Evolutionary conservation across 768 basidiomycete species (phyloP).

Genomic region (Lactifluus piperatus): DNA sequence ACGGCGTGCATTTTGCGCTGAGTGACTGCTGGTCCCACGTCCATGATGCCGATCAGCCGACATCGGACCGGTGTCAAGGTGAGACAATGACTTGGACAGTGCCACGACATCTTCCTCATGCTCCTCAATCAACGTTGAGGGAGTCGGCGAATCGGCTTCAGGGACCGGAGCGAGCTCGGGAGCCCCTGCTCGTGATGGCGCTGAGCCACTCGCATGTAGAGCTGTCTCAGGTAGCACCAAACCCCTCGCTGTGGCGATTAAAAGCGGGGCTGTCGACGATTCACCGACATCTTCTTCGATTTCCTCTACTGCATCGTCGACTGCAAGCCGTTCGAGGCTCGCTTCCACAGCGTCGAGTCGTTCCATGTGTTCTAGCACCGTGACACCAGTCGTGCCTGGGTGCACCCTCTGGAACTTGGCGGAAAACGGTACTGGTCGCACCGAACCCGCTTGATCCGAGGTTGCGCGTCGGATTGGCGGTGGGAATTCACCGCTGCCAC

Average conservation of each 20-base stretch:
- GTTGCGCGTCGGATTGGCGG: constrained; percentile 59
- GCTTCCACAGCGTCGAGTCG: constrained; percentile 78
- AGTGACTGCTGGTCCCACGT: constrained; percentile 30
- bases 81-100: constrained; percentile 71
- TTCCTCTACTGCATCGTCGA: constrained; percentile 42
- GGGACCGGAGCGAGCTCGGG: constrained; percentile 18
- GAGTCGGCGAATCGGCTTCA: constrained; percentile 12
- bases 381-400: constrained; percentile 81
- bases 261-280: constrained; percentile 6
- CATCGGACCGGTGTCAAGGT: constrained; percentile 45
- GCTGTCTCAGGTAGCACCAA: not conserved
- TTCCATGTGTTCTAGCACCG: constrained; percentile 78
- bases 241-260: not conserved
- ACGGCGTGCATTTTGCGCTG: constrained; percentile 27
- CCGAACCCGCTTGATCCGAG: constrained; percentile 51
- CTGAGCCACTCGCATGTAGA: constrained; percentile 4
- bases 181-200: constrained; percentile 10
- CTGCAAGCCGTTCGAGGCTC: constrained; percentile 63
- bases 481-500: constrained; percentile 58
- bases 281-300: constrained; percentile 28
- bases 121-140: constrained; percentile 23
- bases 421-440: constrained; percentile 74
- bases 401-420: constrained; percentile 79
- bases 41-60: constrained; percentile 22
- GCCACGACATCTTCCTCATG: constrained; percentile 59